Conservation (phyloP, 345 rosid species). For the Kernera saxatilis region DNA sequence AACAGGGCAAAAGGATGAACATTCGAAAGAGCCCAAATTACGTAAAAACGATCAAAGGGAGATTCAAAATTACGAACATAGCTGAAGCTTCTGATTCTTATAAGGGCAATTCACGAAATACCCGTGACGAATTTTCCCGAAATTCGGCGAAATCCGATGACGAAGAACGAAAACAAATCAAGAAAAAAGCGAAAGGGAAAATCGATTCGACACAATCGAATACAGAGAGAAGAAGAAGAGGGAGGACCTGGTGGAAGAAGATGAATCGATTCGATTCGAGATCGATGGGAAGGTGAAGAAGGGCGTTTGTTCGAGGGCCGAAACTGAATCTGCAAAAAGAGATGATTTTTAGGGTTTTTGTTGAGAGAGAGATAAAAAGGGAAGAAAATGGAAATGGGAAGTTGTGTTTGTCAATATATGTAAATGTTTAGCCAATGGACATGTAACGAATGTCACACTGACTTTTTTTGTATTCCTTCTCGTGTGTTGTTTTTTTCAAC, state of each 20-base stretch:
- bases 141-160: background rate
- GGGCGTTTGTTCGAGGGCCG: no score
- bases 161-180: background rate
- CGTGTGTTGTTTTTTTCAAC: no score
- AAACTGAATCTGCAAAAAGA: background rate
- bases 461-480: no score
- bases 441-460: no score
- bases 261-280: no score
- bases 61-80: background rate
- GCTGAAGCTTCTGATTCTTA: background rate
- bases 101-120: background rate
- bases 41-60: background rate
- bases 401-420: no score
- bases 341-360: no score
- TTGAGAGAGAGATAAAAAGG: no score
- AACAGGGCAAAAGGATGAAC: background rate
- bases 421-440: no score
- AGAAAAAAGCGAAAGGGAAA: background rate
- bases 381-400: no score
- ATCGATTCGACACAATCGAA: background rate
- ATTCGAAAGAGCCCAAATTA: background rate
- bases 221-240: background rate
- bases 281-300: no score
- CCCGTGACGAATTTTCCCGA: background rate
- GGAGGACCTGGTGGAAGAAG: background rate